Base-by-base conservation (phyloP, 2,329 filamentous ascomycete genomes). In the Fusarium metavorans region DNA sequence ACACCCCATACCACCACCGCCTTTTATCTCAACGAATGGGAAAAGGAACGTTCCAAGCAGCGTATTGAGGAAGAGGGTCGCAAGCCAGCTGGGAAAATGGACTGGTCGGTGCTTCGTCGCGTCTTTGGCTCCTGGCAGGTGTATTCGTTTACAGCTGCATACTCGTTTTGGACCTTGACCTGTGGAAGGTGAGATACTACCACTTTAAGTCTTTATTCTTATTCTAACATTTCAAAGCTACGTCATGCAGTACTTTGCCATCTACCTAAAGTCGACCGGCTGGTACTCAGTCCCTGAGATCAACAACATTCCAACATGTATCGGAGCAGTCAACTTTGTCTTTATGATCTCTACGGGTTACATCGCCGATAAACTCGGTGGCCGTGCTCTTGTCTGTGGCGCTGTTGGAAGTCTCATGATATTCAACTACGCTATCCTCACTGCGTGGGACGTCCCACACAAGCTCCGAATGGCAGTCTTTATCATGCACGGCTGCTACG, bases 11-110 rank as follows among this genome's bases (percentile, higher is more conserved):
- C 79, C 2, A 86, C 84, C 0, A 79, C 74, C 1, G 85, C 85
- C 0, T 85, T 83, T 66, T 87, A 83, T 57, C 77, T 87, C 25
- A 84, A 78, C 79, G 83, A 83, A 0, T 81, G 91, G 72, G 93
- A 95, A 81, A 87, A 88, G 27, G 85, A 89, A 66, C 88, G 92
- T 43, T 91, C 94, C 71, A 86, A 88, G 16, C 88, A 92, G 54
- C 88, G 93, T 72, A 95, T 96, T 79, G 88, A 93, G 73, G 88
- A 91, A 63, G 84, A 86, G 50, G 84, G 84, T 20, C 81, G 83
- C 58, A 80, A 78, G 57, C 83, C 83, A 4, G 70, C 77, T 3
- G 82, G 82, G 2, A 83, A 83, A 71, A 77, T 84, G 64, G 78
- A 84, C 61, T 73, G 66, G 64, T 48, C 66, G 35, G 81, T 85